phyloP scores from a whole-genome alignment of 495 filamentous ascomycete genomes.

The Penicillium desertorum region DNA sequence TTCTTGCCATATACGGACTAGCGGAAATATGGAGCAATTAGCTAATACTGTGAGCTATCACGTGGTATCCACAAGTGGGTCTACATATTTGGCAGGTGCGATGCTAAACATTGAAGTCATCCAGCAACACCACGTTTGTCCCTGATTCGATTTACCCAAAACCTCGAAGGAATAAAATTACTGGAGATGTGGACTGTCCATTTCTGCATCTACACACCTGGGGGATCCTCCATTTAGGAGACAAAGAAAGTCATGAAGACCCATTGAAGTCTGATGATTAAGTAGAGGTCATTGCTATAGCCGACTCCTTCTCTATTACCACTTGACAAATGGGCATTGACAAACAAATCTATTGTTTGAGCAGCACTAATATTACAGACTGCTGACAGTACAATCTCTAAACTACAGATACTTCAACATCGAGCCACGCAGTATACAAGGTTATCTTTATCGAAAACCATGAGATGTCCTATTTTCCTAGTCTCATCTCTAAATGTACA shows the following conservation, averaged over 20 bases:
- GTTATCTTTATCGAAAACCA: neutral
- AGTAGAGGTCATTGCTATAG: neutral
- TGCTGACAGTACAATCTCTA: neutral
- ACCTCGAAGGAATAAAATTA: neutral
- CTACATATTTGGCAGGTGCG: neutral
- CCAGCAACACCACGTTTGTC: neutral
- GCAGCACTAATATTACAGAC: neutral
- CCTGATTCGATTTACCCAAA: neutral
- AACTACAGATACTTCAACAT: neutral
- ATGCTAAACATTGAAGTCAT: neutral
- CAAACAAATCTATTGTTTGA: neutral
- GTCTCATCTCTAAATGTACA: conserved; percentile 28
- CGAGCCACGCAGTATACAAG: neutral
- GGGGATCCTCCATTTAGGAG: too few relatives aligned
- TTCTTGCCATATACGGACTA: conserved; percentile 26
- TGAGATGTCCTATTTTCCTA: conserved; percentile 9
- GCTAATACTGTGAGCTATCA: neutral
- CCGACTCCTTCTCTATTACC: neutral
- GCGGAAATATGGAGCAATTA: conserved; percentile 6
- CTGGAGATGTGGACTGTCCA: neutral
- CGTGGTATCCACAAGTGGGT: conserved; percentile 1
- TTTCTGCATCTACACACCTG: neutral
- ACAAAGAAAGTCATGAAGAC: too few relatives aligned
- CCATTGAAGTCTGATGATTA: neutral
- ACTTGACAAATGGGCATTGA: neutral